phyloP scores from a whole-genome alignment of 1,284 basidiomycete genomes.

The Phylloporus sp. region DNA sequence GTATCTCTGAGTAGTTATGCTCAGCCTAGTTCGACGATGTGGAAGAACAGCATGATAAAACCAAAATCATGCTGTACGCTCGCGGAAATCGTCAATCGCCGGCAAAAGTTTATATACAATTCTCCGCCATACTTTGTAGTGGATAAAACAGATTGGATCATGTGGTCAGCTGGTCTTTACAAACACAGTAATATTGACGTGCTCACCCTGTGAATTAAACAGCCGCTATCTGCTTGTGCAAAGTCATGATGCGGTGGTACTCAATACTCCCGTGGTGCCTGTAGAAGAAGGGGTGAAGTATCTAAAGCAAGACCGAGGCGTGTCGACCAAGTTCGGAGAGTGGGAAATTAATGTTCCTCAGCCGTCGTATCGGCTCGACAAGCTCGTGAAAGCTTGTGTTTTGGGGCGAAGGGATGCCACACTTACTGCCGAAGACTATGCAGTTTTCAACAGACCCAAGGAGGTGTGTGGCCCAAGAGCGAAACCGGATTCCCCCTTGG shows the following conservation, averaged over 20 bases:
- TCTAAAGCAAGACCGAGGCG: constrained; percentile 2
- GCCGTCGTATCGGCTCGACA: constrained; percentile 53
- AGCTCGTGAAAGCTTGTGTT: constrained; percentile 45
- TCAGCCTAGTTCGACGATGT: constrained; percentile 35
- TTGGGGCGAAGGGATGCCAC: constrained; percentile 43
- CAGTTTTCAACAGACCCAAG: constrained; percentile 41
- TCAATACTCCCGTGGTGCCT: no score
- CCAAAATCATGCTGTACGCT: constrained; percentile 56
- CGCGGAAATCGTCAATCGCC: constrained; percentile 64
- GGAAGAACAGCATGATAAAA: constrained; percentile 51
- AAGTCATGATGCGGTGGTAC: no score
- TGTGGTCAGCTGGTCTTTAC: constrained; percentile 49
- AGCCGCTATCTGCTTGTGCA: constrained; percentile 69
- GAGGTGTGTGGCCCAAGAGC: not conserved
- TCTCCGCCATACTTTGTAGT: constrained; percentile 57
- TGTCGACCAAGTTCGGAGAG: constrained; percentile 36
- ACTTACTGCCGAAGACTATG: constrained; percentile 53
- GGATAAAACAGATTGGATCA: constrained; percentile 62
- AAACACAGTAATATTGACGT: not conserved
- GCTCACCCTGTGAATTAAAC: constrained; percentile 6
- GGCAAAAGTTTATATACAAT: constrained; percentile 49
- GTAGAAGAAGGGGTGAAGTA: constrained; percentile 8
- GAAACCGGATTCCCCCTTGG: constrained; percentile 21
- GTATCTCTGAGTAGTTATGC: constrained; percentile 53
- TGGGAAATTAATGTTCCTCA: constrained; percentile 54